Conservation (phyloP, 441 rosid species). For the Gossypium laxum region DNA sequence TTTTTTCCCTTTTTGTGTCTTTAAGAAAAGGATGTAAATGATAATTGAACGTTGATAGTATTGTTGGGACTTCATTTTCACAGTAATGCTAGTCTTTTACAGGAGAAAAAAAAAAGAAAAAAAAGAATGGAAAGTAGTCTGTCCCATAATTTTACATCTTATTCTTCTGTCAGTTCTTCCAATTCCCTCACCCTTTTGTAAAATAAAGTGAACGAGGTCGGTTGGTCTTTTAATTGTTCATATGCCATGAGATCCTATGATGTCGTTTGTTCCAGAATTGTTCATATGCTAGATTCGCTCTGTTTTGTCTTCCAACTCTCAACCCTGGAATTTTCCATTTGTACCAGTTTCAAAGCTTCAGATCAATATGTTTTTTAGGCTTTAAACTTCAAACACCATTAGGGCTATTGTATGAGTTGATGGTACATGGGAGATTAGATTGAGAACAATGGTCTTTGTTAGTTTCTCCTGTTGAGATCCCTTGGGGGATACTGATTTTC, state of each 20-base stretch:
- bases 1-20: not conserved
- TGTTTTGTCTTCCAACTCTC: not conserved
- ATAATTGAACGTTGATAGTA: not conserved
- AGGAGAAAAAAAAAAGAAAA: not conserved
- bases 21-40: slow-evolving; percentile 3
- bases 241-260: not conserved
- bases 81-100: not conserved
- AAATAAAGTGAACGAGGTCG: not conserved
- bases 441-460: not conserved
- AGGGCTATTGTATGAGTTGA: not conserved
- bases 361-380: not conserved
- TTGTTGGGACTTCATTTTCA: not conserved
- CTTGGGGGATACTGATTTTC: not conserved
- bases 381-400: not conserved
- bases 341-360: not conserved
- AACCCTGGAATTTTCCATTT: not conserved
- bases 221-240: not conserved
- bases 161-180: not conserved
- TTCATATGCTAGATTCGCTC: not conserved
- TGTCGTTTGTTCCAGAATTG: not conserved
- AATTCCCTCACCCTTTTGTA: not conserved
- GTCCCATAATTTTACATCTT: not conserved
- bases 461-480: not conserved
- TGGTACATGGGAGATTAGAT: not conserved
- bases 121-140: not conserved